Conservation (phyloP, 2,329 filamentous ascomycete genomes). For the Furcasterigmium furcatum region DNA sequence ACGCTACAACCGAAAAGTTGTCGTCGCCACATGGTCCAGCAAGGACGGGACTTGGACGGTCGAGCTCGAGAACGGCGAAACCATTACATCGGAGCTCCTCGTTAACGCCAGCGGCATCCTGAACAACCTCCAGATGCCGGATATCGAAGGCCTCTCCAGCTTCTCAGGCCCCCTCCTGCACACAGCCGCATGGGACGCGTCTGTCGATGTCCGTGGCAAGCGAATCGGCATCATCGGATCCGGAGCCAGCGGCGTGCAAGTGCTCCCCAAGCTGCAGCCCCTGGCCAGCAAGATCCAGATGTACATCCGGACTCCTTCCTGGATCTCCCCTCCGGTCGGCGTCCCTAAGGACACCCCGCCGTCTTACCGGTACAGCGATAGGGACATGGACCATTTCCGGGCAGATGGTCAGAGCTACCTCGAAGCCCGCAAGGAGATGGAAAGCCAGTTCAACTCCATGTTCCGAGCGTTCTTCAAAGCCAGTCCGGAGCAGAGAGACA, state of each 20-base stretch:
- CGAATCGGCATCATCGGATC: conserved; percentile 33
- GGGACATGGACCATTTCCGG: conserved; percentile 10
- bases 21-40: conserved; percentile 30
- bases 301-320: conserved; percentile 43
- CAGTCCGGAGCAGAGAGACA: conserved; percentile 12
- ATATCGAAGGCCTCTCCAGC: conserved; percentile 39
- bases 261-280: conserved; percentile 37
- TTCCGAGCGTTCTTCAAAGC: conserved; percentile 35
- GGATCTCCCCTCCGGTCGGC: conserved; percentile 32
- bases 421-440: conserved; percentile 27
- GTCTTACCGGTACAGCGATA: not conserved
- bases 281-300: conserved; percentile 33
- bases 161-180: conserved; percentile 44
- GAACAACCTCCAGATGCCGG: conserved; percentile 40
- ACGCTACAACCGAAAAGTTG: conserved; percentile 11
- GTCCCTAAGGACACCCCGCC: not conserved
- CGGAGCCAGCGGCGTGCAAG: conserved; percentile 30
- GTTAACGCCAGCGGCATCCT: conserved; percentile 17
- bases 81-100: conserved; percentile 12
- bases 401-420: conserved; percentile 7
- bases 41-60: conserved; percentile 27
- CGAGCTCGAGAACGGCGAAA: conserved; percentile 12
- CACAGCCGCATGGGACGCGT: conserved; percentile 39
- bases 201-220: conserved; percentile 27
- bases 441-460: conserved; percentile 33